Percentiles rank a stretch among this genome's conserved stretches.
Evolutionary conservation across 805 yeast genomes (phyloP).

Genomic region (Candida parachauliodes): DNA sequence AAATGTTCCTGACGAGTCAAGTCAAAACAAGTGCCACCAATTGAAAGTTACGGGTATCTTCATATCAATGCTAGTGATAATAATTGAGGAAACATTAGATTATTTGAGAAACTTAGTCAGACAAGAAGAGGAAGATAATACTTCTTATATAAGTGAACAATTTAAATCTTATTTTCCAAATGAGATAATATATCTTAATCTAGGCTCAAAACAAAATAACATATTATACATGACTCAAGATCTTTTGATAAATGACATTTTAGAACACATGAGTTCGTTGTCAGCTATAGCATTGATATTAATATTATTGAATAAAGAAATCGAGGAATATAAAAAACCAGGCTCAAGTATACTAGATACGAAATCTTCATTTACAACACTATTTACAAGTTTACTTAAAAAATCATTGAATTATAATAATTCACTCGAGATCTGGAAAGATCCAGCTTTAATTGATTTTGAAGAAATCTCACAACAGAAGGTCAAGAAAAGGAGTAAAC

Average conservation of each 20-base stretch:
- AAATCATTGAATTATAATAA: slow-evolving; percentile 18
- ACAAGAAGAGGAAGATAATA: slow-evolving; percentile 6
- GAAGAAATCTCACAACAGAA: slow-evolving; percentile 8
- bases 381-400: slow-evolving; percentile 14
- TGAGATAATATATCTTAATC: slow-evolving; percentile 13
- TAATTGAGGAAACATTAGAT: slow-evolving; percentile 30
- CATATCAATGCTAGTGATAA: slow-evolving; percentile 26
- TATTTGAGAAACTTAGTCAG: slow-evolving; percentile 5
- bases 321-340: slow-evolving; percentile 16
- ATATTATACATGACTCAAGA: slow-evolving; percentile 13
- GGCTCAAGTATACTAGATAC: slow-evolving; percentile 13
- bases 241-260: slow-evolving; percentile 3
- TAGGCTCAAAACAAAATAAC: slow-evolving; percentile 15
- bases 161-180: slow-evolving; percentile 24
- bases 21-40: slow-evolving; percentile 8
- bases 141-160: slow-evolving; percentile 10
- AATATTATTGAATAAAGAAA: slow-evolving; percentile 20
- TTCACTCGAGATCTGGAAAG: slow-evolving; percentile 29
- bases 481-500: slow-evolving; percentile 14
- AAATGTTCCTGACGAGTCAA: slow-evolving; percentile 5
- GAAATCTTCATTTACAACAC: slow-evolving; percentile 14
- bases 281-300: slow-evolving; percentile 17
- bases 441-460: slow-evolving; percentile 26
- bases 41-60: slow-evolving; percentile 24
- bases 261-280: neutral